phyloP scores from a whole-genome alignment of 805 yeast genomes.

The Myxozyma melibiosi region DNA sequence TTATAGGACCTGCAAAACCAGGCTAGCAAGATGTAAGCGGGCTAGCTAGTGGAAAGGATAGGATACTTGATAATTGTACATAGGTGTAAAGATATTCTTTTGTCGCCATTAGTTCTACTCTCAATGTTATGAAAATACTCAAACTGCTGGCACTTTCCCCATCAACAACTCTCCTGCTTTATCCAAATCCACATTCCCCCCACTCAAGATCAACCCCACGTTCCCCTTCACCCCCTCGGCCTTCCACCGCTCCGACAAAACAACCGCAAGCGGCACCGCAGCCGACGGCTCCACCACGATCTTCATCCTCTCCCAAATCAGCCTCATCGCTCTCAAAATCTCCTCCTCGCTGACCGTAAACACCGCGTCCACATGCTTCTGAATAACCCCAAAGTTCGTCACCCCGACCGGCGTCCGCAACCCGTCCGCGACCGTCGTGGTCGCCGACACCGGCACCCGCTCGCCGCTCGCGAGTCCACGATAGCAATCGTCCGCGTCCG shows the following conservation, averaged over 20 bases:
- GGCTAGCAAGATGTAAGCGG: neutral
- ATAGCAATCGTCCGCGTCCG: slow-evolving; percentile 34
- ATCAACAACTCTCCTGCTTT: slow-evolving; percentile 8
- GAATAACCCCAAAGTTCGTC: slow-evolving; percentile 33
- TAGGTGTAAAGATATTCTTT: no score
- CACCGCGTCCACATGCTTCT: slow-evolving; percentile 30
- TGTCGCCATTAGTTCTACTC: no score
- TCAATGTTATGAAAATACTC: no score
- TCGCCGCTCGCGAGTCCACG: slow-evolving; percentile 32
- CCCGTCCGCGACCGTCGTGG: slow-evolving; percentile 36
- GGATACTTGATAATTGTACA: no score
- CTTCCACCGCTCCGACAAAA: slow-evolving; percentile 22
- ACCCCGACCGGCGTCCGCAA: slow-evolving; percentile 36
- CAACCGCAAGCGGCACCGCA: slow-evolving; percentile 33
- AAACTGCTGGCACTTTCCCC: no score
- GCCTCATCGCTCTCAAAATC: slow-evolving; percentile 27
- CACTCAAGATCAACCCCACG: slow-evolving; percentile 16
- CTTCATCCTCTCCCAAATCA: slow-evolving; percentile 36
- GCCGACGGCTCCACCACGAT: slow-evolving; percentile 36
- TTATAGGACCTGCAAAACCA: slow-evolving; percentile 7
- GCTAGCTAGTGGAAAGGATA: neutral
- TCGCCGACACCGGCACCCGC: slow-evolving; percentile 25
- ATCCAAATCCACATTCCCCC: slow-evolving; percentile 25
- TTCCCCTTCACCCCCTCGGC: slow-evolving; percentile 15
- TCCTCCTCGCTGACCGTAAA: slow-evolving; percentile 34